phyloP scores from a whole-genome alignment of 805 yeast species.

The Sugiyamaella valdiviana region DNA sequence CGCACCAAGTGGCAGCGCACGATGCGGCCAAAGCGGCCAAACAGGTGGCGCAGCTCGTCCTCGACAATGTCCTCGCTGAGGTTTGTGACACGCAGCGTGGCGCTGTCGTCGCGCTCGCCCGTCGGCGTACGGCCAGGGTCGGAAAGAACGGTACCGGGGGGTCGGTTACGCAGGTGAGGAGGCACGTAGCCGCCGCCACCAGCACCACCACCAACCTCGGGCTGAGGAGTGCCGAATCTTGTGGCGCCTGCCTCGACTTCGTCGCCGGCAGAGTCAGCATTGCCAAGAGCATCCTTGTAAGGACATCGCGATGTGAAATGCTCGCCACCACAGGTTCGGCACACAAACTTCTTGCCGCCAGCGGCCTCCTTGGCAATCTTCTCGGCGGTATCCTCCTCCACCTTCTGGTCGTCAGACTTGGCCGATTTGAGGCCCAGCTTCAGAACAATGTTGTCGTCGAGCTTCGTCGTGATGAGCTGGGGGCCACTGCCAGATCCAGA shows the following conservation, averaged over 20 bases:
- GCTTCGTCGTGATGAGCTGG: slow-evolving; percentile 77
- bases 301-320: slow-evolving; percentile 97
- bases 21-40: slow-evolving; percentile 63
- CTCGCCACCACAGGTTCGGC: slow-evolving; percentile 91
- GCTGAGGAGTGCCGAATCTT: slow-evolving; percentile 23
- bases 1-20: slow-evolving; percentile 78
- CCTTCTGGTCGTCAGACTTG: slow-evolving; percentile 47
- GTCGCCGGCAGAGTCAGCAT: slow-evolving; percentile 39
- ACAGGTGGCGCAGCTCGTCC: slow-evolving; percentile 64
- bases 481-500: slow-evolving; percentile 73
- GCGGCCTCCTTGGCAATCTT: slow-evolving; percentile 43
- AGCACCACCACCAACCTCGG: slow-evolving; percentile 34
- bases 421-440: slow-evolving; percentile 48
- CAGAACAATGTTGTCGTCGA: slow-evolving; percentile 77
- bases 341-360: slow-evolving; percentile 47
- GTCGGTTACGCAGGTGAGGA: slow-evolving; percentile 49
- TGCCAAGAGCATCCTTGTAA: slow-evolving; percentile 77
- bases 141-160: slow-evolving; percentile 32
- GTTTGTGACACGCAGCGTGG: slow-evolving; percentile 86
- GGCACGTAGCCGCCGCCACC: slow-evolving; percentile 45
- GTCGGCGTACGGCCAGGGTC: slow-evolving; percentile 39
- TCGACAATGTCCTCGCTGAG: slow-evolving; percentile 82
- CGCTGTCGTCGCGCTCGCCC: slow-evolving; percentile 71
- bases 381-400: slow-evolving; percentile 51
- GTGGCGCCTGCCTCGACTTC: slow-evolving; percentile 28